phyloP scores from a whole-genome alignment of 768 basidiomycete species.

The Rhizopogon vinicolor region DNA sequence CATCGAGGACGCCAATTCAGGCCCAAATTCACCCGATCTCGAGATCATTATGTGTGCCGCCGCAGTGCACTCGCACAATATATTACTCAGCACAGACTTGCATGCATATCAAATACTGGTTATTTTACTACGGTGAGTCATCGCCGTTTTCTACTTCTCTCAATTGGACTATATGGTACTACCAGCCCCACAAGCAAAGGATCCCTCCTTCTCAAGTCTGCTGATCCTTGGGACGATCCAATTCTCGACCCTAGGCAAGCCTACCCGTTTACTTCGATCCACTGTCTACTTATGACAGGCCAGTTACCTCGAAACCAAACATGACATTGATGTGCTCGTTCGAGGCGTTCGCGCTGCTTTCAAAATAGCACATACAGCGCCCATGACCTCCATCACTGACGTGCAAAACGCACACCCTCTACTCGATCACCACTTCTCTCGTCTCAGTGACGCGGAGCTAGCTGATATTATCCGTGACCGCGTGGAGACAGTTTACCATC shows the following conservation, averaged over 20 bases:
- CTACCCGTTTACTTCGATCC: conserved; percentile 11
- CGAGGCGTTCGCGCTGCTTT: conserved; percentile 36
- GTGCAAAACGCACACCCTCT: conserved; percentile 18
- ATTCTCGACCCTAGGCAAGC: conserved; percentile 40
- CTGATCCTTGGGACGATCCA: conserved; percentile 35
- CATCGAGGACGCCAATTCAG: conserved; percentile 27
- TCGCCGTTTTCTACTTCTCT: background rate
- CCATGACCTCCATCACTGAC: conserved; percentile 33
- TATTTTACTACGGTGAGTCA: conserved; percentile 21
- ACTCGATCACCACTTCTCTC: conserved; percentile 35
- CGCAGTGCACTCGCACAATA: background rate
- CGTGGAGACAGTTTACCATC: conserved; percentile 40
- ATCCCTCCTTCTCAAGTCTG: conserved; percentile 34
- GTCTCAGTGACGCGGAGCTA: conserved; percentile 30
- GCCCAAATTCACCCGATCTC: conserved; percentile 24
- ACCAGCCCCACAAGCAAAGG: conserved; percentile 42
- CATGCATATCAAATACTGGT: conserved; percentile 15
- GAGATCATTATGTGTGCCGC: conserved; percentile 19
- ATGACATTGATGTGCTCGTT: conserved; percentile 35
- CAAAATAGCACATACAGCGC: conserved; percentile 34
- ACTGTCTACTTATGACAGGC: background rate
- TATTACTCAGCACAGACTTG: background rate
- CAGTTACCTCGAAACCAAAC: conserved; percentile 39
- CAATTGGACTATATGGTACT: background rate
- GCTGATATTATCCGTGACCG: conserved; percentile 28